A percentile compares a stretch with the other conserved stretches of the same genome.
Evolutionary conservation across 1,139 yeast species (phyloP).

Genomic region (Zygoascus meyerae): DNA sequence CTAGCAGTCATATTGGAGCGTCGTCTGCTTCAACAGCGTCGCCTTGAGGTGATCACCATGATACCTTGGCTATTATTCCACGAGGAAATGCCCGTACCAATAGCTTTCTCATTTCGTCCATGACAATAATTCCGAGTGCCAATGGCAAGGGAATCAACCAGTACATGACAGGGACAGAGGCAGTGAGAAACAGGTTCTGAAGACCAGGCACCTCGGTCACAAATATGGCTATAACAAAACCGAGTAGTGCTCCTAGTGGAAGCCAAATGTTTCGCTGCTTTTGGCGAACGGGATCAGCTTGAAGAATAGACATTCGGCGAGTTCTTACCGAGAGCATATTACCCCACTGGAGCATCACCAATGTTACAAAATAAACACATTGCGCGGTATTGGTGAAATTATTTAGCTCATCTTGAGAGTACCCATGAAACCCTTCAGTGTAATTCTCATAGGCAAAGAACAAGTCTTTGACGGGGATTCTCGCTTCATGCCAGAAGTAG

Average conservation of each 20-base stretch:
- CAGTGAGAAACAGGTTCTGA: slow-evolving; percentile 38
- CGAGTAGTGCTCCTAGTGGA: slow-evolving; percentile 38
- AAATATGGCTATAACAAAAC: slow-evolving; percentile 41
- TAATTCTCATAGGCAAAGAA: slow-evolving; percentile 40
- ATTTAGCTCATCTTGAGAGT: slow-evolving; percentile 22
- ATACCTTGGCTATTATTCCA: slow-evolving; percentile 18
- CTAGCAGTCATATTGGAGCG: no score
- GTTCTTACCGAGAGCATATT: slow-evolving; percentile 46
- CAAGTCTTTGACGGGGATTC: slow-evolving; percentile 37
- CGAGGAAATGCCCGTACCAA: slow-evolving; percentile 29
- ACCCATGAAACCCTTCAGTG: slow-evolving; percentile 28
- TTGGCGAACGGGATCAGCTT: slow-evolving; percentile 36
- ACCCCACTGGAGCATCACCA: slow-evolving; percentile 48
- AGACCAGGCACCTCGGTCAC: slow-evolving; percentile 45
- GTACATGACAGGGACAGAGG: slow-evolving; percentile 44
- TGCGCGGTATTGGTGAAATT: slow-evolving; percentile 37
- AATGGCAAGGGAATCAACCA: slow-evolving; percentile 46
- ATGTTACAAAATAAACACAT: slow-evolving; percentile 45
- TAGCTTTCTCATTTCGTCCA: slow-evolving; percentile 44
- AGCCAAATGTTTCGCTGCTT: slow-evolving; percentile 30
- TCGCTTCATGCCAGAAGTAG: slow-evolving; percentile 37
- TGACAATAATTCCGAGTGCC: slow-evolving; percentile 37
- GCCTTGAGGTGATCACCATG: slow-evolving; percentile 19
- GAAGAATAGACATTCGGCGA: slow-evolving; percentile 42
- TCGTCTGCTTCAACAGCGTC: no score